phyloP scores from a whole-genome alignment of 2,329 filamentous ascomycete genomes.

The Arthrobotrys megalospora region DNA sequence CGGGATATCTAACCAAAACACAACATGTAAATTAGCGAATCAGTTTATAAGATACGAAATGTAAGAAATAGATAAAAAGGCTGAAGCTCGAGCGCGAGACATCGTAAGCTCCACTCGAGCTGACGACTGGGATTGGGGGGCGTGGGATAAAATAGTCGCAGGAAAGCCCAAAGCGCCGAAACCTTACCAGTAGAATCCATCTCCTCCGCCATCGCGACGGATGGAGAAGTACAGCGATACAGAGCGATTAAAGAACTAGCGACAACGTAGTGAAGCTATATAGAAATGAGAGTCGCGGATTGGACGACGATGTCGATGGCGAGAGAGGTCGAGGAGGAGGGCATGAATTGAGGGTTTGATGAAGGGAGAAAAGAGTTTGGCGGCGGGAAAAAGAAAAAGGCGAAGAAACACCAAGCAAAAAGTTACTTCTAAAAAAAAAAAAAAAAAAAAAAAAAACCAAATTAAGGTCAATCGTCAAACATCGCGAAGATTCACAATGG shows the following conservation, averaged over 20 bases:
- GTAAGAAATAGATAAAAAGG: not conserved
- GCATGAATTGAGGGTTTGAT: conserved; percentile 3
- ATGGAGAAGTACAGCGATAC: not conserved
- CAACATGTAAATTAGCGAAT: not conserved
- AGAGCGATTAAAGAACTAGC: not conserved
- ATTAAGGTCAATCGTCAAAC: not conserved
- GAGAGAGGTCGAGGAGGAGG: not conserved
- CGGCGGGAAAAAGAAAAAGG: conserved; percentile 3
- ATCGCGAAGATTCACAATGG: not conserved
- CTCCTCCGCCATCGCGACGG: conserved; percentile 29
- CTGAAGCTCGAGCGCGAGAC: not conserved
- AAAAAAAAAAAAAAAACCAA: not conserved
- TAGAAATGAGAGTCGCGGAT: not conserved
- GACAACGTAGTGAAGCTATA: no score
- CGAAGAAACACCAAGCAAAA: not conserved
- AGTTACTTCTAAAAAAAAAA: not conserved
- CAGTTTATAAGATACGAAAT: not conserved
- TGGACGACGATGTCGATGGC: not conserved
- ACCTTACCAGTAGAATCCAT: conserved; percentile 8
- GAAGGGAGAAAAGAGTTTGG: conserved; percentile 11
- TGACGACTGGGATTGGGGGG: not conserved
- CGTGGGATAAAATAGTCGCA: not conserved
- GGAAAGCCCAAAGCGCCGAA: not conserved
- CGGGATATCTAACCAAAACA: not conserved
- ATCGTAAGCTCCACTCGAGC: conserved; percentile 3